Conservation (phyloP, 1,284 basidiomycete genomes). For the Cutaneotrichosporon spelunceum region DNA sequence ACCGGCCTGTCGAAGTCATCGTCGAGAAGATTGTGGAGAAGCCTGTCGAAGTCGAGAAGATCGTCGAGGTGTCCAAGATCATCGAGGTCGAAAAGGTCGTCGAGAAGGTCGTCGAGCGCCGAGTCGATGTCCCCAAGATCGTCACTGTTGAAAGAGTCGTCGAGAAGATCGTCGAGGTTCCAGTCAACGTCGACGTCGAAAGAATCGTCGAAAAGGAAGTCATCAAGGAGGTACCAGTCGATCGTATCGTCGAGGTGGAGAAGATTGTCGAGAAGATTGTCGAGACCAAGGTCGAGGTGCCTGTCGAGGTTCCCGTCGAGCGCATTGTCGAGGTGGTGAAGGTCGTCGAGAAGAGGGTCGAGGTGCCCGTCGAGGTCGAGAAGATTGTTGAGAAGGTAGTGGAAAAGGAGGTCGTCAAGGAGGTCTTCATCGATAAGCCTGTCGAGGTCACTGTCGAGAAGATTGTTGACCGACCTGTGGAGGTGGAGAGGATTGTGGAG, state of each 20-base stretch:
- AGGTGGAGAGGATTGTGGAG: conserved; percentile 40
- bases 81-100: conserved; percentile 42
- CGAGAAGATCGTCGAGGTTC: conserved; percentile 41
- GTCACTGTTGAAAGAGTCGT: conserved; percentile 52
- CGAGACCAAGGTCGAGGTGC: conserved; percentile 38
- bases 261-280: conserved; percentile 51
- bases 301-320: conserved; percentile 37
- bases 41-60: conserved; percentile 40
- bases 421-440: conserved; percentile 52
- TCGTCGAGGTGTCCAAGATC: conserved; percentile 35
- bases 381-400: conserved; percentile 41
- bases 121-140: conserved; percentile 47
- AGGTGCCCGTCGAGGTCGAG: conserved; percentile 49
- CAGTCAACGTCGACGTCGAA: conserved; percentile 47
- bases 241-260: conserved; percentile 45
- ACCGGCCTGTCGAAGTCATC: conserved; percentile 47
- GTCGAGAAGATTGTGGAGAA: conserved; percentile 43
- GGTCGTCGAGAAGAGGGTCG: conserved; percentile 36
- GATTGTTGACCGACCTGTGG: conserved; percentile 45
- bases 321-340: conserved; percentile 38
- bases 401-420: too few species aligned
- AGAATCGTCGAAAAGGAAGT: conserved; percentile 44
- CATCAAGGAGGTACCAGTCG: conserved; percentile 35
- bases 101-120: conserved; percentile 41
- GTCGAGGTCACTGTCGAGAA: conserved; percentile 51